These are phyloP conservation scores for Teratosphaeria destructans DNA, from an alignment of 2,329 filamentous ascomycete genomes.

Conservation along the genomic window DNA sequence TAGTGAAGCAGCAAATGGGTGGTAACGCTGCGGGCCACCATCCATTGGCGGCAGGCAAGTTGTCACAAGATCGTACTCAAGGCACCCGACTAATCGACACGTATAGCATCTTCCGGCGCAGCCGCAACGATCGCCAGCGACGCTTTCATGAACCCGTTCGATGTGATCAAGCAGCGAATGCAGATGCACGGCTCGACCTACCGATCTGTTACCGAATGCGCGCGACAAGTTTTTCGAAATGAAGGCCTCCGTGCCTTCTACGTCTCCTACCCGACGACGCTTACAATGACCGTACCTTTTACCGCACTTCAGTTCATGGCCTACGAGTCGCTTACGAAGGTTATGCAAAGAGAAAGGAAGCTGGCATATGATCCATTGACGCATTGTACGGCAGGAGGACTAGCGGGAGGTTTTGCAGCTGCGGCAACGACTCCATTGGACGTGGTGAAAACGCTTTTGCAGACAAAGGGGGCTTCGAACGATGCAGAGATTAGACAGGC, in stretches of 20 bases:
- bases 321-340: slow-evolving; percentile 91
- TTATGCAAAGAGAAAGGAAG: slow-evolving; percentile 57
- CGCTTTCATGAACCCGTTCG: slow-evolving; percentile 98
- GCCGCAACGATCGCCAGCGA: slow-evolving; percentile 94
- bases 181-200: slow-evolving; percentile 95
- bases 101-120: slow-evolving; percentile 75
- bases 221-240: slow-evolving; percentile 71
- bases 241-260: slow-evolving; percentile 92
- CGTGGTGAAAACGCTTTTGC: slow-evolving; percentile 94
- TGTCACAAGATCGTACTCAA: neutral
- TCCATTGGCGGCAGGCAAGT: slow-evolving; percentile 76
- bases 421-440: slow-evolving; percentile 93
- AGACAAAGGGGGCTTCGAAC: slow-evolving; percentile 75
- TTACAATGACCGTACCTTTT: slow-evolving; percentile 98
- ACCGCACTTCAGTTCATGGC: slow-evolving; percentile 94
- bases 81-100: slow-evolving; percentile 20
- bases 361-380: slow-evolving; percentile 73
- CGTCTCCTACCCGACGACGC: slow-evolving; percentile 92
- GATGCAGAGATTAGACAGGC: slow-evolving; percentile 77
- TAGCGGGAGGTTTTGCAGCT: slow-evolving; percentile 87
- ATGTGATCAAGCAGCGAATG: slow-evolving; percentile 99
- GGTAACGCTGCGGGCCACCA: slow-evolving; percentile 87
- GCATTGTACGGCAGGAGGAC: slow-evolving; percentile 82
- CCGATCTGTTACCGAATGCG: slow-evolving; percentile 77
- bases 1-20: slow-evolving; percentile 90